Evolutionary conservation across 495 filamentous ascomycete genomes (phyloP).

Genomic region (Penicillium odoratum): DNA sequence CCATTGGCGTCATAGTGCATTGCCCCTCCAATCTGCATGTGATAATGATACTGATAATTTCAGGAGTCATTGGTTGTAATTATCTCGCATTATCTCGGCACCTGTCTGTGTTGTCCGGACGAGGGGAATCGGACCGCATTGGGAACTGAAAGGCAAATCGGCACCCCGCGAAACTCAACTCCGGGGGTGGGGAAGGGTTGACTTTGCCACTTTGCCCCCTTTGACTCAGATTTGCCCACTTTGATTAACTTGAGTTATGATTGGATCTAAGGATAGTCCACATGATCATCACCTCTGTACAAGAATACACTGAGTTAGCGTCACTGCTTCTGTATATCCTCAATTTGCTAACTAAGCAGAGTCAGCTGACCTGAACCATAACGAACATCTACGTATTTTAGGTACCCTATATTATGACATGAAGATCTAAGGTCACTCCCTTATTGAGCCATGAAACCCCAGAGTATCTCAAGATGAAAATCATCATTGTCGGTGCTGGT

Average conservation of each 20-base stretch:
- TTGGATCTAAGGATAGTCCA: not conserved
- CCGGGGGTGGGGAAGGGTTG: conserved; percentile 2
- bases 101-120: conserved; percentile 5
- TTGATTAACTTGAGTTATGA: not conserved
- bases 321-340: no score
- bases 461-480: conserved; percentile 41
- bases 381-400: no score
- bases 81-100: not conserved
- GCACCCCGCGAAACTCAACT: conserved; percentile 15
- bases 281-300: not conserved
- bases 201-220: not conserved
- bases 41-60: no score
- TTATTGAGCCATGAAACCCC: not conserved
- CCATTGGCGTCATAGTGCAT: conserved; percentile 9
- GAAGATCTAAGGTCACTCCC: not conserved
- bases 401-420: not conserved
- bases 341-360: no score
- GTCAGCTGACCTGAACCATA: no score
- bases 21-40: not conserved
- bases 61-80: not conserved
- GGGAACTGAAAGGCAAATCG: conserved; percentile 10
- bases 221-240: not conserved
- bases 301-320: no score
- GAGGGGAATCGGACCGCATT: conserved; percentile 12
- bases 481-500: conserved; percentile 55